phyloP scores from a whole-genome alignment of 257 asterid genomes.

The Prunella vulgaris region DNA sequence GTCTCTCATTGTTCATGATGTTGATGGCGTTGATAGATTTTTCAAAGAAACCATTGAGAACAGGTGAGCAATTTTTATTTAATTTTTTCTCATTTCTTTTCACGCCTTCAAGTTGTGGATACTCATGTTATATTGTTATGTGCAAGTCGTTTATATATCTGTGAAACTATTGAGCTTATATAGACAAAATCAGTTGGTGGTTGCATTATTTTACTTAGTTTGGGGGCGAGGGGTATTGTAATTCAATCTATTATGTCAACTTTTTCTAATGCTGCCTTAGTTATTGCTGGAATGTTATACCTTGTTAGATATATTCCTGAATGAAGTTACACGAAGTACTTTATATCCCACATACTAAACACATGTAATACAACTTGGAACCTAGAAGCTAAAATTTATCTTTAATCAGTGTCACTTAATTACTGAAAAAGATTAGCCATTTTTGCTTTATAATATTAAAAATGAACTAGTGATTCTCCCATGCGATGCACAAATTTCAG shows the following conservation, averaged over 20 bases:
- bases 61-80: conserved; percentile 44
- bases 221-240: background rate
- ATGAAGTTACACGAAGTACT: too few relatives aligned
- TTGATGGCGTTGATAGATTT: conserved; percentile 71
- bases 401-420: too few relatives aligned
- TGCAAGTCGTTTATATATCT: background rate
- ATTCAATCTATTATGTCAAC: background rate
- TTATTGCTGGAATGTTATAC: background rate
- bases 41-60: conserved; percentile 81
- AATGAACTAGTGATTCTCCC: too few relatives aligned
- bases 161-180: background rate
- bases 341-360: background rate
- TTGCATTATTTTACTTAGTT: background rate
- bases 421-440: too few relatives aligned
- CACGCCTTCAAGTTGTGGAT: conserved; percentile 11
- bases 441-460: too few relatives aligned
- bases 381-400: background rate
- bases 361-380: background rate
- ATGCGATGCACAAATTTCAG: too few relatives aligned
- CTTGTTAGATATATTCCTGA: too few relatives aligned
- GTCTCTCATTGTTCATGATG: conserved; percentile 65
- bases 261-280: background rate
- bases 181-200: conserved; percentile 3
- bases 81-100: background rate
- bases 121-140: background rate